phyloP scores from a whole-genome alignment of 164 flowering plant species.

The Dillenia suffruticosa region DNA sequence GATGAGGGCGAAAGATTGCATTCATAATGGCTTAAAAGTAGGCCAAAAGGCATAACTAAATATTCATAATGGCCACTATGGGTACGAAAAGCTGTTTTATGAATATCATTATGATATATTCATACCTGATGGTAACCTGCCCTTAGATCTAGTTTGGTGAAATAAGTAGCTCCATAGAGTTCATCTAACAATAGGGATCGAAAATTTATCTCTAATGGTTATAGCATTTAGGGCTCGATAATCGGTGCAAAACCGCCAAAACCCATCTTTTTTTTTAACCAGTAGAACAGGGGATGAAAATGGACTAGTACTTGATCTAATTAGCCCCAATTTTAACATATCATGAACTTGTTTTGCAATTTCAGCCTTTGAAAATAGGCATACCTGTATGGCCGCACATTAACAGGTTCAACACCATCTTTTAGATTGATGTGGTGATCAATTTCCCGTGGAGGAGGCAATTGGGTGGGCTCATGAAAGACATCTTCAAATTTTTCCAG shows the following conservation, averaged over 20 bases:
- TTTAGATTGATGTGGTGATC: too few species aligned
- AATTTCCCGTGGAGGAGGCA: too few species aligned
- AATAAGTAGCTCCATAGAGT: constrained; percentile 2
- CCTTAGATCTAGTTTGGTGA: constrained; percentile 4
- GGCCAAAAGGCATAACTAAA: too few species aligned
- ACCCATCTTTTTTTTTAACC: constrained; percentile 6
- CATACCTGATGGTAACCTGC: constrained; percentile 9
- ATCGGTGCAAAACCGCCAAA: constrained; percentile 9
- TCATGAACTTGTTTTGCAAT: not conserved
- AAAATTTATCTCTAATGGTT: constrained; percentile 4
- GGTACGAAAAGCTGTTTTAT: constrained; percentile 6
- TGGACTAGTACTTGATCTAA: constrained; percentile 4
- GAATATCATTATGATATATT: not conserved
- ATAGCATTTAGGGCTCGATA: constrained; percentile 1
- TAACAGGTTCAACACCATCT: too few species aligned
- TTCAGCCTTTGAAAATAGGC: too few species aligned
- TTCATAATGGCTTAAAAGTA: constrained; percentile 11
- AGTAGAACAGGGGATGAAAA: constrained; percentile 1
- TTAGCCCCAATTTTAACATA: not conserved
- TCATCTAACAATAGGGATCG: constrained; percentile 7
- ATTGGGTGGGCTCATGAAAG: too few species aligned
- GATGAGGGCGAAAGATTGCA: not conserved
- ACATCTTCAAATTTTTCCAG: too few species aligned
- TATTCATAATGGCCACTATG: too few species aligned
- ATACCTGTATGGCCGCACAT: too few species aligned